Conservation (phyloP, 495 filamentous ascomycete genomes). For the Ascodesmis nigricans region DNA sequence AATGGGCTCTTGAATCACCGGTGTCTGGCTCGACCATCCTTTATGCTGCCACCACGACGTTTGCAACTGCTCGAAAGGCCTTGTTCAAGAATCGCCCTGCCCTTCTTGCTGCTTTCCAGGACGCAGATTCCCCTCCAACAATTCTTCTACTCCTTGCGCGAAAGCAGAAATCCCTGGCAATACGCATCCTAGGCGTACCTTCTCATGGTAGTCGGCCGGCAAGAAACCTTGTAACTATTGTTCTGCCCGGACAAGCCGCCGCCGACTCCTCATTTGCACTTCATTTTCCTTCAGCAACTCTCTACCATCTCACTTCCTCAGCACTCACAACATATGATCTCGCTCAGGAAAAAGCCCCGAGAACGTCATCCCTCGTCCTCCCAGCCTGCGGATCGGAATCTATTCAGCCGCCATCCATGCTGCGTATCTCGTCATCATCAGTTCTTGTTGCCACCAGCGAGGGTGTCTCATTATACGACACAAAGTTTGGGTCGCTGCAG, state of each 20-base stretch:
- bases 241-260: neutral
- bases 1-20: slow-evolving; percentile 9
- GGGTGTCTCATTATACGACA: slow-evolving; percentile 19
- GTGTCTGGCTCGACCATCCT: slow-evolving; percentile 6
- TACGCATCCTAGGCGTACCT: too few relatives aligned
- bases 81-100: slow-evolving; percentile 15
- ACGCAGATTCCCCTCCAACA: slow-evolving; percentile 5
- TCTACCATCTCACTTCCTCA: slow-evolving; percentile 11
- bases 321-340: slow-evolving; percentile 15
- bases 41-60: slow-evolving; percentile 13
- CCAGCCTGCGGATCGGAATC: slow-evolving; percentile 1
- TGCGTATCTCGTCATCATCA: slow-evolving; percentile 18
- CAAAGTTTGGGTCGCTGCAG: slow-evolving; percentile 20
- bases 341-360: neutral
- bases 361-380: slow-evolving; percentile 10
- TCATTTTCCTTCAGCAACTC: slow-evolving; percentile 18
- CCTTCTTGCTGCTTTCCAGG: slow-evolving; percentile 4
- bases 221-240: neutral
- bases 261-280: slow-evolving; percentile 11
- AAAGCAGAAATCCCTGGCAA: too few relatives aligned
- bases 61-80: slow-evolving; percentile 11
- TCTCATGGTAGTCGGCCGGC: neutral
- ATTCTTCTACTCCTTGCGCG: slow-evolving; percentile 13
- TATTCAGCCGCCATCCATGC: slow-evolving; percentile 9
- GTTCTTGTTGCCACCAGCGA: slow-evolving; percentile 18